These are phyloP conservation scores for Sugiyamaella lignohabitans DNA, from an alignment of 805 yeast genomes.

Conservation along the genomic window DNA sequence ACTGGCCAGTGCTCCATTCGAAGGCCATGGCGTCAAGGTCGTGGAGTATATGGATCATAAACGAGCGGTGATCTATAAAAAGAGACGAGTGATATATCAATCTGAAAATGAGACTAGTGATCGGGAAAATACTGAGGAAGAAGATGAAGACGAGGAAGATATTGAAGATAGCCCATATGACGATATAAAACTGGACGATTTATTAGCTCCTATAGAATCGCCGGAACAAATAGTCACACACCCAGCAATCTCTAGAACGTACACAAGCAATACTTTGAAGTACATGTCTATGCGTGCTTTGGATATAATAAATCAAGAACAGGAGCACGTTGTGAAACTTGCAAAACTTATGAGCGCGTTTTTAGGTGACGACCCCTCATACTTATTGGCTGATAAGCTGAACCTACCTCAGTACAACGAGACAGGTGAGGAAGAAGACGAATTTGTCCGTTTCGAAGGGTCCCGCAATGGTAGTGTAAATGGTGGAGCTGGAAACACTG, in stretches of 20 bases:
- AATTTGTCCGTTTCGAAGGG: background rate
- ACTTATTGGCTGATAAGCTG: slow-evolving; percentile 56
- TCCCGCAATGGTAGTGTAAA: slow-evolving; percentile 13
- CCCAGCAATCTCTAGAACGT: slow-evolving; percentile 62
- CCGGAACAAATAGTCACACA: slow-evolving; percentile 74
- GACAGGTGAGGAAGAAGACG: slow-evolving; percentile 19
- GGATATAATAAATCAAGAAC: slow-evolving; percentile 75
- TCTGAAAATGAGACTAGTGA: slow-evolving; percentile 20
- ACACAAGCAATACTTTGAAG: slow-evolving; percentile 47
- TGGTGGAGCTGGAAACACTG: slow-evolving; percentile 15
- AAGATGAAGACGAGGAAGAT: slow-evolving; percentile 29
- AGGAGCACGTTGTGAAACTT: slow-evolving; percentile 62
- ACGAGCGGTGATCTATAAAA: slow-evolving; percentile 25
- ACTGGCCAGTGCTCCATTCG: slow-evolving; percentile 28
- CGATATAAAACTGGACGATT: slow-evolving; percentile 46
- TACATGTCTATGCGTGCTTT: slow-evolving; percentile 66
- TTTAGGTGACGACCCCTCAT: slow-evolving; percentile 79
- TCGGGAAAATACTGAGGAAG: slow-evolving; percentile 12
- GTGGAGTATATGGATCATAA: slow-evolving; percentile 27
- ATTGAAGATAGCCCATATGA: slow-evolving; percentile 41
- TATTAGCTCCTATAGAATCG: slow-evolving; percentile 71
- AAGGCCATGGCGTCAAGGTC: slow-evolving; percentile 25
- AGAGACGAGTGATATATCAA: slow-evolving; percentile 28
- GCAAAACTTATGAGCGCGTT: slow-evolving; percentile 69
- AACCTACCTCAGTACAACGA: slow-evolving; percentile 44